phyloP scores from a whole-genome alignment of 306 rosid species.

The Vigna nakashimae region DNA sequence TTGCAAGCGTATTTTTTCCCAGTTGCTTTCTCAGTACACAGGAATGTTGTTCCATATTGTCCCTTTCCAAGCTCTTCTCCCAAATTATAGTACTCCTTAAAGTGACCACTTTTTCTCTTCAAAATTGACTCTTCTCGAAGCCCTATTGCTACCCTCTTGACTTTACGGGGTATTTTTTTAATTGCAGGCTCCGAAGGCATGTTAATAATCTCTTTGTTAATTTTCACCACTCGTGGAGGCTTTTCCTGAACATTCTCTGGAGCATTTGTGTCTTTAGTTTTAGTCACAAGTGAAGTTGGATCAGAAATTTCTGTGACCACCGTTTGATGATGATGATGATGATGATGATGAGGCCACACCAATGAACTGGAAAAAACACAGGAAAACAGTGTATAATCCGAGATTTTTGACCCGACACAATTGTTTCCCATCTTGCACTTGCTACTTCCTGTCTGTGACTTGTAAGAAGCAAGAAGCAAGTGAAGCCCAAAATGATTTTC shows the following conservation, averaged over 20 bases:
- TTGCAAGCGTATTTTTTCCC: slow-evolving; percentile 80
- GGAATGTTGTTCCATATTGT: slow-evolving; percentile 72
- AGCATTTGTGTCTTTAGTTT: not conserved
- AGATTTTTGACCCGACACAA: slow-evolving; percentile 64
- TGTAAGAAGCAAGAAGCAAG: slow-evolving; percentile 42
- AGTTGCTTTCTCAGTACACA: slow-evolving; percentile 66
- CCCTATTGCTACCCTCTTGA: slow-evolving; percentile 54
- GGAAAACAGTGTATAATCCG: slow-evolving; percentile 46
- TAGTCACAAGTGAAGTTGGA: slow-evolving; percentile 11
- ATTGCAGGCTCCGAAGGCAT: slow-evolving; percentile 8
- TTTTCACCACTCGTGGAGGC: slow-evolving; percentile 40
- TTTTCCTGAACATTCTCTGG: slow-evolving; percentile 16
- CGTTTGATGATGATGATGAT: slow-evolving; percentile 47
- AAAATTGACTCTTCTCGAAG: slow-evolving; percentile 69
- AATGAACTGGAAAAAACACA: slow-evolving; percentile 49
- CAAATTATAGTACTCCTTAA: slow-evolving; percentile 64
- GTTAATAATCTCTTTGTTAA: slow-evolving; percentile 31
- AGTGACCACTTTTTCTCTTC: slow-evolving; percentile 62
- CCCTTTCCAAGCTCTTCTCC: slow-evolving; percentile 74
- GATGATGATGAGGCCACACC: slow-evolving; percentile 62
- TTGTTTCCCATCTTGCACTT: slow-evolving; percentile 74
- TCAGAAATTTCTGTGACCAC: slow-evolving; percentile 27
- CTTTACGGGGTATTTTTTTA: slow-evolving; percentile 35
- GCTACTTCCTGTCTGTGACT: not conserved
- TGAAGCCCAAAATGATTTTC: not conserved